Conservation (phyloP, 192 early-diverging fungal species). For the Coemansia brasiliensis region DNA sequence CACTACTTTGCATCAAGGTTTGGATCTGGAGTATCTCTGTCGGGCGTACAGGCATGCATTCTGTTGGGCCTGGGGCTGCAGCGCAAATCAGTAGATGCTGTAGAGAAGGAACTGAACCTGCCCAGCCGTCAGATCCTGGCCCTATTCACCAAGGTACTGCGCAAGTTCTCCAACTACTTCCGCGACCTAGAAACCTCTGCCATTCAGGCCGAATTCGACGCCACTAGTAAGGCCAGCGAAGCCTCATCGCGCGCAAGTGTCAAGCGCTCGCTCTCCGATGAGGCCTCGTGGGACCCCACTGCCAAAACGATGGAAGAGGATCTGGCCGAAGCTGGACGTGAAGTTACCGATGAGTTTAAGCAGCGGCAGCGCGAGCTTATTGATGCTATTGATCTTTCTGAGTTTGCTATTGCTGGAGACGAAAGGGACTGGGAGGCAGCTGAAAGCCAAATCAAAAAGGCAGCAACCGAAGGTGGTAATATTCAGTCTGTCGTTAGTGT, state of each 20-base stretch:
- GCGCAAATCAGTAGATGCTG: conserved; percentile 84
- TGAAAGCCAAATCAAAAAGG: conserved; percentile 66
- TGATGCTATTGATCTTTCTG: conserved; percentile 68
- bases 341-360: conserved; percentile 64
- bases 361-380: conserved; percentile 80
- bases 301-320: conserved; percentile 78
- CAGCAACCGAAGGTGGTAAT: conserved; percentile 39
- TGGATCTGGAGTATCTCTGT: conserved; percentile 62
- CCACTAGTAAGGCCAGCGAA: neutral
- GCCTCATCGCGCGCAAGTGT: neutral
- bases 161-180: conserved; percentile 78
- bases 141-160: conserved; percentile 89
- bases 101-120: conserved; percentile 84
- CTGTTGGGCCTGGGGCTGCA: conserved; percentile 90
- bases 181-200: conserved; percentile 56
- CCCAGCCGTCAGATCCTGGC: conserved; percentile 86
- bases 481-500: conserved; percentile 68
- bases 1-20: conserved; percentile 77
- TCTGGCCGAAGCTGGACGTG: conserved; percentile 77
- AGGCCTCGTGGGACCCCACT: conserved; percentile 85
- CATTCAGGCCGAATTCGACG: conserved; percentile 35
- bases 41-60: conserved; percentile 84
- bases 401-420: conserved; percentile 73
- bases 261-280: conserved; percentile 58
- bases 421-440: conserved; percentile 76